Percentiles rank a stretch among this genome's conserved stretches.
Evolutionary conservation across 2,329 filamentous ascomycete species (phyloP).

Genomic region (Chaetomiaceae sp.): DNA sequence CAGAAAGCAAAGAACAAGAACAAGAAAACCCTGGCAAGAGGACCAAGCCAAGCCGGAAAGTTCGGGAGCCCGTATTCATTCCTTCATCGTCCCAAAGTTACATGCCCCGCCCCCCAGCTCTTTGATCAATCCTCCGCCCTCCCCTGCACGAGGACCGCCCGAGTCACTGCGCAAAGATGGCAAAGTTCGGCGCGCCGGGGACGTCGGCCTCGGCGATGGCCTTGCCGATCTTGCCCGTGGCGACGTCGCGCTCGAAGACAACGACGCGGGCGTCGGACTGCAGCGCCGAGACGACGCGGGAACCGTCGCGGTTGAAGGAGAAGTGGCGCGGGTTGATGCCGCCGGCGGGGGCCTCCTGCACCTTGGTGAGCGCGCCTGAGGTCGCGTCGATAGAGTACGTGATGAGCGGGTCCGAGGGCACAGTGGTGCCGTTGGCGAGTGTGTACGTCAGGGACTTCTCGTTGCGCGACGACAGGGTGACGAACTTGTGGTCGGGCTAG

Average conservation of each 20-base stretch:
- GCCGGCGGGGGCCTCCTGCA: constrained; percentile 56
- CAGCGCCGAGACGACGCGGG: constrained; percentile 58
- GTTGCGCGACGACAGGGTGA: constrained; percentile 63
- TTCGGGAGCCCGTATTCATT: too few relatives aligned
- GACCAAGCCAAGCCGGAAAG: too few relatives aligned
- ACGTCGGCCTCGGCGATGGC: constrained; percentile 39
- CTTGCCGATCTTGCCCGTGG: constrained; percentile 50
- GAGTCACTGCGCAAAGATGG: constrained; percentile 41
- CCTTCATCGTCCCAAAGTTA: too few relatives aligned
- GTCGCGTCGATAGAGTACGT: constrained; percentile 50
- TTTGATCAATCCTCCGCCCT: background rate
- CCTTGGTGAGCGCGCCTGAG: constrained; percentile 49
- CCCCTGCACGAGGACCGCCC: background rate
- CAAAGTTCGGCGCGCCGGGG: constrained; percentile 40
- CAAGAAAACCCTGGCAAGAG: too few relatives aligned
- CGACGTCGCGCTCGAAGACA: constrained; percentile 53
- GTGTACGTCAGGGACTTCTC: constrained; percentile 51
- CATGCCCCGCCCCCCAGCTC: background rate
- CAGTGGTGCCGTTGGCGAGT: constrained; percentile 34
- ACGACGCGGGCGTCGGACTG: constrained; percentile 56
- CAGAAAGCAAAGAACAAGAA: too few relatives aligned
- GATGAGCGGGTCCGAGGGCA: constrained; percentile 58
- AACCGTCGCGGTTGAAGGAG: constrained; percentile 57
- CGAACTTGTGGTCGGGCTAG: constrained; percentile 54
- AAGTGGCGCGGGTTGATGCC: constrained; percentile 63